Base-by-base conservation (phyloP, 306 rosid species). In the Castanea sativa region DNA sequence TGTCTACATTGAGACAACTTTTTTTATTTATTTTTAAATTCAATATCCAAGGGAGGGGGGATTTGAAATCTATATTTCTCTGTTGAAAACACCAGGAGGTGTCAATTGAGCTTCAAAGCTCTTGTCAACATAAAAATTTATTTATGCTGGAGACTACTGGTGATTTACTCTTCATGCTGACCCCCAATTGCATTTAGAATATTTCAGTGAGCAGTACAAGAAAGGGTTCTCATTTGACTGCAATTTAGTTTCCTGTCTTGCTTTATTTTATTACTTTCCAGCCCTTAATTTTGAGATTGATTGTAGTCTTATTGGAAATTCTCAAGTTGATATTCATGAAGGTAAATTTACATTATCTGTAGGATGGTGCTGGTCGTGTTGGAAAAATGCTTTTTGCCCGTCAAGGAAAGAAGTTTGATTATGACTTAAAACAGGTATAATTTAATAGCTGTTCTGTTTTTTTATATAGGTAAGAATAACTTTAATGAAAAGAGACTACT, bases 351-450 rank as follows among this genome's bases (percentile, higher is more conserved):
- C 7, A 43, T 73, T 29, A 55, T 76, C 23, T 82, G 73, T 77
- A 94, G 97, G 99, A 95, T 75, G 99, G 99, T 30, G 98, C 99
- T 76, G 99, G 99, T 82, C 99, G 99, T 58, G 92, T 95, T 38
- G 99, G 99, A 32, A 95, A 95, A 90, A 95, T 95, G 99, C 89
- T 95, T 29, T 95, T 89, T 87, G 92, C 99, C 38, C 94, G 98
- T 30, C 98, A 95, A 78, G 99, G 99, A 77, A 95, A 90, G 86
- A 95, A 95, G 74, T 95, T 95, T 90, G 99, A 95, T 82, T 95
- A 88, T 87, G 98, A 95, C 83, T 89, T 95, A 20, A 95, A 95
- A 84, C 98, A 94, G 96, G 97, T 94, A 79, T 15, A 77, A 43
- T 76, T 76, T 51, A 38, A 56, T 68, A 71, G 5, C 57, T 75